Evolutionary conservation across 306 rosid species (phyloP).

Genomic region (Adenanthera pavonina): DNA sequence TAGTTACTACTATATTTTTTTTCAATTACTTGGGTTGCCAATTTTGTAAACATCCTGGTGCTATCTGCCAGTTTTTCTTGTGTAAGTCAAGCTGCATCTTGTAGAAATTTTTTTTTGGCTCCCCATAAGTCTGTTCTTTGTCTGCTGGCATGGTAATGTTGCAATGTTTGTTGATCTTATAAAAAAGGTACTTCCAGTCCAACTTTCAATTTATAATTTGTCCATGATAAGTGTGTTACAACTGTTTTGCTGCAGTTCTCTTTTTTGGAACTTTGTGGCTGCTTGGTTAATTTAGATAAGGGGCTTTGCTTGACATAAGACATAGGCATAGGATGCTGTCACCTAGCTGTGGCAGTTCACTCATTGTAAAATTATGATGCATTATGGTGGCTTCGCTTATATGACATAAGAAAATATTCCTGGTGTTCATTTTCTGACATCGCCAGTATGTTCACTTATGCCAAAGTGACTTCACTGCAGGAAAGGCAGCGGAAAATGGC

Average conservation of each 20-base stretch:
- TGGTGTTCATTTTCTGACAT: slow-evolving; percentile 12
- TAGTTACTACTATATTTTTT: background rate
- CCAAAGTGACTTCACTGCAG: slow-evolving; percentile 47
- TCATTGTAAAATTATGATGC: background rate
- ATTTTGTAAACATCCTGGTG: background rate
- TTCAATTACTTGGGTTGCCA: background rate
- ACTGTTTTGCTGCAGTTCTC: background rate
- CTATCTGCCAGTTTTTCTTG: background rate
- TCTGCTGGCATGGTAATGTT: background rate
- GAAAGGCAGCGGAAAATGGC: slow-evolving; percentile 80
- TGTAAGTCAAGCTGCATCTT: background rate
- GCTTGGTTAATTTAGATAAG: background rate
- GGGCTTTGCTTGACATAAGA: background rate
- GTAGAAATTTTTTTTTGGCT: background rate
- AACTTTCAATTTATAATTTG: background rate
- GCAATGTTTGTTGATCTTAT: background rate
- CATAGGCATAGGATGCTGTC: background rate
- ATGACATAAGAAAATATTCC: background rate
- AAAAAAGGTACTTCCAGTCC: background rate
- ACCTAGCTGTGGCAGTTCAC: background rate
- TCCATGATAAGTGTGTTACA: background rate
- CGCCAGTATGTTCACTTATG: slow-evolving; percentile 12
- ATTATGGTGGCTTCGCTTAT: background rate
- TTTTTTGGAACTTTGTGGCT: background rate
- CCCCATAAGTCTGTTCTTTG: background rate